phyloP scores from a whole-genome alignment of 2,329 filamentous ascomycete species.

The Cladosporium sp. region DNA sequence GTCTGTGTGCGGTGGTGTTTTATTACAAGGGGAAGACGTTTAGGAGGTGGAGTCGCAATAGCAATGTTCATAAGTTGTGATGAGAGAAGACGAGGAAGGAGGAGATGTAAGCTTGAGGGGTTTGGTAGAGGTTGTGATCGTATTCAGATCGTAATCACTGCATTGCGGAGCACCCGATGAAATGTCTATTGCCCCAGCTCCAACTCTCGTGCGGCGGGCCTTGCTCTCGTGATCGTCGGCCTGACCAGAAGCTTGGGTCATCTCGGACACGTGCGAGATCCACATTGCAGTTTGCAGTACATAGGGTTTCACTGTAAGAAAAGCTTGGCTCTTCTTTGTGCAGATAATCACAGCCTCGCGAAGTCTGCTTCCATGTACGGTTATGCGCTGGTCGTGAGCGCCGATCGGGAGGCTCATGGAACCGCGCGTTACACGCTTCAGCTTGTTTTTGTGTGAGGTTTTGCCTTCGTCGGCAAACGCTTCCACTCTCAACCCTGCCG shows the following conservation, averaged over 20 bases:
- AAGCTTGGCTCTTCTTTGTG: background rate
- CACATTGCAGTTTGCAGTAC: background rate
- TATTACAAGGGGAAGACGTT: constrained; percentile 61
- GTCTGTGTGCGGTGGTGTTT: constrained; percentile 55
- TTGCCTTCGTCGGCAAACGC: background rate
- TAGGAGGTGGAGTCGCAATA: constrained; percentile 56
- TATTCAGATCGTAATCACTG: too few species aligned
- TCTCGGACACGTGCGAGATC: background rate
- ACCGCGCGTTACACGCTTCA: too few species aligned
- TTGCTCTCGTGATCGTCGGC: background rate
- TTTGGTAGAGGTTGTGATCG: background rate
- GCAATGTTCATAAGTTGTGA: constrained; percentile 55
- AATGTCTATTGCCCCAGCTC: background rate
- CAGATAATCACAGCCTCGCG: too few species aligned
- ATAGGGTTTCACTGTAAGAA: background rate
- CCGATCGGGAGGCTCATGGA: too few species aligned
- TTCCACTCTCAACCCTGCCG: background rate
- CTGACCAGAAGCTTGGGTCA: background rate
- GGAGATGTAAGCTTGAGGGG: background rate
- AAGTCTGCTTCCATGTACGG: too few species aligned
- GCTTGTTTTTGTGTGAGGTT: too few species aligned
- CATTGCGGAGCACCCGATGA: background rate
- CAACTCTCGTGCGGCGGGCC: background rate
- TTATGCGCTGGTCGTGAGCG: too few species aligned
- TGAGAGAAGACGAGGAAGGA: background rate